phyloP scores from a whole-genome alignment of 192 early-diverging fungal species.

The Coemansia sp. region DNA sequence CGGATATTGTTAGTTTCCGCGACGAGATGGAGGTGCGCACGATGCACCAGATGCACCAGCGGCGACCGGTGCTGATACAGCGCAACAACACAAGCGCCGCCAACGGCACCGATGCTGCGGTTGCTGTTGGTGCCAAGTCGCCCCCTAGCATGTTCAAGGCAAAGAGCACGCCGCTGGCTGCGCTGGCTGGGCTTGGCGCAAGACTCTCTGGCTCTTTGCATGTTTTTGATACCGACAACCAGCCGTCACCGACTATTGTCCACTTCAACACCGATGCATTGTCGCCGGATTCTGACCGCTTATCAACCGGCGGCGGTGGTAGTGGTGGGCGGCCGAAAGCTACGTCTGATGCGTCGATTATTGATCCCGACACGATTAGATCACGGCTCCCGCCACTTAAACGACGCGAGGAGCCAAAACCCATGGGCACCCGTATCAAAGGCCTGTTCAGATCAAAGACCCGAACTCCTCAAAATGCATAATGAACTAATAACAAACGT shows the following conservation, averaged over 20 bases:
- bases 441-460: slow-evolving; percentile 43
- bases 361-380: slow-evolving; percentile 26
- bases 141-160: slow-evolving; percentile 16
- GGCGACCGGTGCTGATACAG: slow-evolving; percentile 19
- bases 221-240: neutral
- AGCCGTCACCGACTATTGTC: slow-evolving; percentile 20
- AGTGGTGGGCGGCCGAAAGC: neutral
- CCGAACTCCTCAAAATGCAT: slow-evolving; percentile 22
- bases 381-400: slow-evolving; percentile 28
- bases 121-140: neutral
- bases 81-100: neutral
- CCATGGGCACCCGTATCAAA: slow-evolving; percentile 36
- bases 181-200: neutral
- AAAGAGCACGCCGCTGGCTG: slow-evolving; percentile 18
- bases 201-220: neutral
- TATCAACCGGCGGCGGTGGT: neutral
- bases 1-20: slow-evolving; percentile 30
- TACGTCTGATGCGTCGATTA: neutral
- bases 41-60: slow-evolving; percentile 41
- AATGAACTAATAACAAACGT: neutral
- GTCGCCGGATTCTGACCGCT: neutral
- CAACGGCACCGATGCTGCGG: neutral
- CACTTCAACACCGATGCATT: slow-evolving; percentile 16
- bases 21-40: slow-evolving; percentile 42
- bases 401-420: slow-evolving; percentile 30